Conservation (phyloP, 139 green algal species). For the Protoeuglena noctilucae region DNA sequence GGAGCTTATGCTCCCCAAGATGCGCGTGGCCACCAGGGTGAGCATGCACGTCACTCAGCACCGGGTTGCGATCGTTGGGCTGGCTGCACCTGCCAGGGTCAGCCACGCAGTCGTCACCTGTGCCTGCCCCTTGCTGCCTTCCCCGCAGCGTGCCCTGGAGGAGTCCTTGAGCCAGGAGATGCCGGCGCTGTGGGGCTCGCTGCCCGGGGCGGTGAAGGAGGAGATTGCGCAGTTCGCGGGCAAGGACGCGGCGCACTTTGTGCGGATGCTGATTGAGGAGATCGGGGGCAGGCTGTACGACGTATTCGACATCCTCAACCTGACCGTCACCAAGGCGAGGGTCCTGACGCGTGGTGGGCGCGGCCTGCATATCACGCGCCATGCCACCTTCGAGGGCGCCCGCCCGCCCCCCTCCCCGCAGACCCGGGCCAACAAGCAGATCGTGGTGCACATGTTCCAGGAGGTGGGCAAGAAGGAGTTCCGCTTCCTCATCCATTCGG, state of each 20-base stretch:
- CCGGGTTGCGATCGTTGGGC: neutral
- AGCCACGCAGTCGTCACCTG: neutral
- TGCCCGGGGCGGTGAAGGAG: slow-evolving; percentile 8
- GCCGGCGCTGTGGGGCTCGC: slow-evolving; percentile 6
- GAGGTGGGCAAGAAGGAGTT: slow-evolving; percentile 22
- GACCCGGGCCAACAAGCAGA: slow-evolving; percentile 7
- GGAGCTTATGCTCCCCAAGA: slow-evolving; percentile 4
- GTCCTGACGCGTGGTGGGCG: too few relatives aligned
- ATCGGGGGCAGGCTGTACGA: neutral
- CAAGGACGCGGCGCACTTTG: neutral
- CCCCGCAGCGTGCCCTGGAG: neutral
- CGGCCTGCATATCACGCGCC: too few relatives aligned
- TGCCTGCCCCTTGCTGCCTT: neutral
- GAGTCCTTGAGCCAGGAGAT: neutral
- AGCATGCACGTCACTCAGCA: neutral
- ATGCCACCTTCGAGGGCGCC: too few relatives aligned
- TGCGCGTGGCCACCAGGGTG: slow-evolving; percentile 2
- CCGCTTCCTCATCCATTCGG: slow-evolving; percentile 18
- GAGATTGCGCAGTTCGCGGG: neutral
- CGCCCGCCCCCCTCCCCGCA: too few relatives aligned
- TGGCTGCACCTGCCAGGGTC: neutral
- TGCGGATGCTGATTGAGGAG: neutral
- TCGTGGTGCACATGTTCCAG: slow-evolving; percentile 16
- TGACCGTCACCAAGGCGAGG: neutral
- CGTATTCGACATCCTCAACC: slow-evolving; percentile 2